Percentiles rank a stretch among this genome's conserved stretches.
Conservation (phyloP, 2,329 filamentous ascomycete genomes). For the Clarireedia paspali region DNA sequence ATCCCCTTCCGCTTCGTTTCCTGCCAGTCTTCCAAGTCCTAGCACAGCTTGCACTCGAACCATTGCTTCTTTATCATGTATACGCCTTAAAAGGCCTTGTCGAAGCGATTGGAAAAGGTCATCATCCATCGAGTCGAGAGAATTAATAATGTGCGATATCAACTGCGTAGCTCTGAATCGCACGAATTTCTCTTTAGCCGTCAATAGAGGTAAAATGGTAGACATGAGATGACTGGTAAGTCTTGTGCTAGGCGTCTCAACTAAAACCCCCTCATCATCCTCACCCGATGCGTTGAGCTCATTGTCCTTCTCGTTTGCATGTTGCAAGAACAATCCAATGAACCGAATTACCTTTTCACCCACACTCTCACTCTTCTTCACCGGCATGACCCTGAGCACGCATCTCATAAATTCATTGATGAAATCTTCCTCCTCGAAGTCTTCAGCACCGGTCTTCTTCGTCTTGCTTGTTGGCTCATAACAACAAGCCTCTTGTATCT, state of each 20-base stretch:
- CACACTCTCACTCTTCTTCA: slow-evolving; percentile 86
- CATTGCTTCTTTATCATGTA: slow-evolving; percentile 89
- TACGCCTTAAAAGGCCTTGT: slow-evolving; percentile 70
- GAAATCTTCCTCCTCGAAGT: slow-evolving; percentile 80
- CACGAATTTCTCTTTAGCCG: slow-evolving; percentile 85
- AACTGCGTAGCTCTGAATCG: slow-evolving; percentile 86
- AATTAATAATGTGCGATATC: slow-evolving; percentile 86
- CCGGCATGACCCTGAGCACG: slow-evolving; percentile 69
- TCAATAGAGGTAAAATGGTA: slow-evolving; percentile 66
- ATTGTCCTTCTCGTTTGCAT: slow-evolving; percentile 63
- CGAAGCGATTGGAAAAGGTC: slow-evolving; percentile 79
- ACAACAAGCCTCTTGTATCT: slow-evolving; percentile 81
- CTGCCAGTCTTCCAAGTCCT: slow-evolving; percentile 77
- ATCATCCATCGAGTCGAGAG: slow-evolving; percentile 84
- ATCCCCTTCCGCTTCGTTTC: slow-evolving; percentile 65
- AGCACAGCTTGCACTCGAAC: slow-evolving; percentile 88
- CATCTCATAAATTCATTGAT: slow-evolving; percentile 80
- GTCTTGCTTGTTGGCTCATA: slow-evolving; percentile 52
- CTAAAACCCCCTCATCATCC: slow-evolving; percentile 62
- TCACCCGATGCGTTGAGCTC: slow-evolving; percentile 55
- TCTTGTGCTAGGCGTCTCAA: slow-evolving; percentile 77
- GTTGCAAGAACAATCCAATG: slow-evolving; percentile 74
- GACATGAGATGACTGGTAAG: slow-evolving; percentile 69
- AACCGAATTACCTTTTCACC: slow-evolving; percentile 84
- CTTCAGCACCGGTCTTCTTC: slow-evolving; percentile 45